Conservation (phyloP, 192 early-diverging fungal genomes). For the Phycomyces nitens region DNA sequence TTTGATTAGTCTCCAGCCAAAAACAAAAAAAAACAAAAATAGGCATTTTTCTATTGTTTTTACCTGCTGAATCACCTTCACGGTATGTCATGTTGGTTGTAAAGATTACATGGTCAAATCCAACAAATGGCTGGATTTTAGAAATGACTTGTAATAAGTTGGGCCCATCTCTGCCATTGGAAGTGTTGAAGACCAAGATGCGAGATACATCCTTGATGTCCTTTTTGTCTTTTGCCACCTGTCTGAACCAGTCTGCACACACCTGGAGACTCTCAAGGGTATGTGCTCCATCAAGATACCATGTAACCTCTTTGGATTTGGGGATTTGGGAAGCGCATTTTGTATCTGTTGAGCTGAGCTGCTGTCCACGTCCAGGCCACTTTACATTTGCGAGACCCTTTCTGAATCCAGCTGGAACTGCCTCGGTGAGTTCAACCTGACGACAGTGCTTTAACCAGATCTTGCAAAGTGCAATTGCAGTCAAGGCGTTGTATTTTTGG, state of each 20-base stretch:
- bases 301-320: constrained; percentile 40
- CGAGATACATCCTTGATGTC: constrained; percentile 24
- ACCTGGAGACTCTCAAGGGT: constrained; percentile 80
- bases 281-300: constrained; percentile 95
- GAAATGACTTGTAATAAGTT: constrained; percentile 68
- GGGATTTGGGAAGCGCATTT: constrained; percentile 21
- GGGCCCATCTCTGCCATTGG: constrained; percentile 64
- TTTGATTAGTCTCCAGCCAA: too few species aligned
- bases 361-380: constrained; percentile 92
- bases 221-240: constrained; percentile 18
- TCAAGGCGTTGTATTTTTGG: constrained; percentile 80
- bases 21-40: too few species aligned
- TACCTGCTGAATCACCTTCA: constrained; percentile 35
- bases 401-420: constrained; percentile 50
- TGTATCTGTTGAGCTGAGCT: constrained; percentile 36
- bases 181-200: constrained; percentile 87
- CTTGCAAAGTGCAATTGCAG: constrained; percentile 70
- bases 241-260: constrained; percentile 54
- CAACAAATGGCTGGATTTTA: constrained; percentile 33
- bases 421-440: constrained; percentile 29
- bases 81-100: constrained; percentile 66
- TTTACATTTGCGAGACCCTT: constrained; percentile 59
- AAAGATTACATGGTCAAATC: constrained; percentile 72
- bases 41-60: neutral
- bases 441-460: constrained; percentile 56